Base-by-base conservation (phyloP, 2,329 filamentous ascomycete genomes). In the Monilinia fructicola region DNA sequence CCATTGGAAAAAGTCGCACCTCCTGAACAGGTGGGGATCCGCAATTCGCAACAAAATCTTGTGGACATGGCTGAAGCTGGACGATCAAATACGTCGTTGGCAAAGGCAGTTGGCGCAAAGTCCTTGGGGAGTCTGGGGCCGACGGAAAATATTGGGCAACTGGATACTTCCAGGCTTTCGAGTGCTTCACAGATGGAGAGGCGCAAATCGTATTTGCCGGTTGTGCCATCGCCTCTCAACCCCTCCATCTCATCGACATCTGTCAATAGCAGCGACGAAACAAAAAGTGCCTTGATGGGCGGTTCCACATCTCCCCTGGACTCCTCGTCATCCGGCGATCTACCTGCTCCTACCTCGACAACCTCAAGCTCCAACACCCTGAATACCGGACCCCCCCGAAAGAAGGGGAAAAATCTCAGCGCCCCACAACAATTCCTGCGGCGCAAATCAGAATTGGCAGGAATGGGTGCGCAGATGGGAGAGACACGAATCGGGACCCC, bases 211-310 rank as follows among this genome's bases (percentile, higher is more conserved):
- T 75, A 78, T 64, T 67, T 69, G 16, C 74, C 76, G 1, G 67
- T 59, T 23, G 56, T 74, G 16, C 72, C 76, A 4, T 77, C 76
- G 7, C 76, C 75, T n/a, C 67, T 76, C 35, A 76, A 75, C 60
- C 70, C 72, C 12, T 70, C 72, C 5, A 68, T 72, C 10, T 64
- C 65, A 2, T 55, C 66, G 12, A 64, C 60, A 14, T 64, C 67
- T 23, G 21, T 68, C 6, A 69, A 59, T 42, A 69, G 65, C 21
- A 63, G 69, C 14, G 71, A 69, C 21, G 69, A 67, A 53, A 54
- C 46, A 16, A 65, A 65, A 38, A 65, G 64, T 23, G 55, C 23
- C n/a, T 26, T 26, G 4, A 53, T 62, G 38, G 64, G 52, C 0
- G 67, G 42, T 28, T 55, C 58, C 18, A 12, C 61, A 2, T 72